These are phyloP conservation scores for Yamadazyma conglobata DNA, from an alignment of 1,139 yeast genomes.

Conservation along the genomic window DNA sequence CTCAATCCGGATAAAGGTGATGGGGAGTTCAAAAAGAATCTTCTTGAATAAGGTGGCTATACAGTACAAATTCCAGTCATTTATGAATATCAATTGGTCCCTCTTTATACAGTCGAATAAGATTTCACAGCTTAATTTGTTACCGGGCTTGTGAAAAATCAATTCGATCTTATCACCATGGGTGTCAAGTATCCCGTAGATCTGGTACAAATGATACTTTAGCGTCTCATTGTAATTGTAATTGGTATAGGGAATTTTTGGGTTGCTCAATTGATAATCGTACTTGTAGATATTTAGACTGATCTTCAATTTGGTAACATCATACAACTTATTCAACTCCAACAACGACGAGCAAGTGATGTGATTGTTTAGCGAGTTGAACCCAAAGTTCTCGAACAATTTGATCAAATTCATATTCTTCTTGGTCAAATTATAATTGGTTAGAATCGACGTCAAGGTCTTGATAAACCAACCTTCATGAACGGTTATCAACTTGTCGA, in stretches of 20 bases:
- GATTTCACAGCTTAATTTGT: conserved; percentile 47
- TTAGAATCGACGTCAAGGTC: conserved; percentile 70
- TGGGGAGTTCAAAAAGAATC: conserved; percentile 41
- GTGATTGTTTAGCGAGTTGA: conserved; percentile 22
- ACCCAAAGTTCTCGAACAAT: conserved; percentile 10
- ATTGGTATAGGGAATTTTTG: conserved; percentile 2
- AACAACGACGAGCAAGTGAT: conserved; percentile 51
- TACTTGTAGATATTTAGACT: conserved; percentile 67
- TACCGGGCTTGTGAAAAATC: conserved; percentile 58
- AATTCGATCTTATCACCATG: conserved; percentile 46
- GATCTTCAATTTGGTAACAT: conserved; percentile 72
- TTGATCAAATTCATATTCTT: conserved; percentile 29
- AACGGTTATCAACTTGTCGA: conserved; percentile 64
- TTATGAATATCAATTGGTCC: conserved; percentile 54
- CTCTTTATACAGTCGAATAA: conserved; percentile 52
- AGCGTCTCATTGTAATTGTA: conserved; percentile 11
- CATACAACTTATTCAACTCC: conserved; percentile 61
- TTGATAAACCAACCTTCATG: conserved; percentile 92
- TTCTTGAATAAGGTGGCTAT: conserved; percentile 53
- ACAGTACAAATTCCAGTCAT: conserved; percentile 62
- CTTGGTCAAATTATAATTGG: conserved; percentile 44
- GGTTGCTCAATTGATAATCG: conserved; percentile 28
- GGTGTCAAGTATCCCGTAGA: conserved; percentile 33
- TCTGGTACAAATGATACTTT: conserved; percentile 44
- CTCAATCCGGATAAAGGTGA: conserved; percentile 43